Percentiles rank a stretch among this genome's conserved stretches.
phyloP scores from a whole-genome alignment of 23 red algal genomes.

The Rhodosorus marinus region DNA sequence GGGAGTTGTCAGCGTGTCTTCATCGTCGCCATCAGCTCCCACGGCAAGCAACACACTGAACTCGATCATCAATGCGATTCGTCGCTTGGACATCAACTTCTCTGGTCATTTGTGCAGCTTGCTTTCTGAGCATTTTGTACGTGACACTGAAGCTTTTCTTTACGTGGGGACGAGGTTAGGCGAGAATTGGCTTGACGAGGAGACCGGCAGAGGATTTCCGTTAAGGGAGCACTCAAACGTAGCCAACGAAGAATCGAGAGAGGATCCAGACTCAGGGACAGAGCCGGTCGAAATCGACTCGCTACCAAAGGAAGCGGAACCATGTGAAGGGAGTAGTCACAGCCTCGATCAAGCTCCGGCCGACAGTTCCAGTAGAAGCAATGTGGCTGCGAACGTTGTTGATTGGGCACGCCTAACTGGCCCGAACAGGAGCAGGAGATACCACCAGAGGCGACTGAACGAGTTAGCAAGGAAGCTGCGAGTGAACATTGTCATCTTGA shows the following conservation, averaged over 20 bases:
- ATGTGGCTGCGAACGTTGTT: neutral
- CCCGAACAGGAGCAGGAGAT: neutral
- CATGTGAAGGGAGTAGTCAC: neutral
- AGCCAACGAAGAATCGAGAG: no score
- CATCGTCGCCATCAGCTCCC: conserved; percentile 12
- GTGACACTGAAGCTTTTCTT: conserved; percentile 7
- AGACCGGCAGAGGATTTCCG: no score
- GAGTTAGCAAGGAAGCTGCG: conserved; percentile 18
- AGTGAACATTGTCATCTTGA: conserved; percentile 14
- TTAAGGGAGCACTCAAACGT: no score
- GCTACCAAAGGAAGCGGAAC: conserved; percentile 2
- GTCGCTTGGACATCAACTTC: conserved; percentile 1
- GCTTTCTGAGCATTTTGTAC: conserved; percentile 7
- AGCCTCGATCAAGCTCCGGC: neutral
- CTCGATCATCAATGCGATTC: neutral
- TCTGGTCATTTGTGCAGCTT: neutral
- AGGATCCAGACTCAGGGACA: no score
- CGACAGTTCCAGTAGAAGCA: neutral
- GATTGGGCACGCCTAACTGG: neutral
- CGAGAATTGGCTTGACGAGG: no score
- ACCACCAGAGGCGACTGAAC: neutral
- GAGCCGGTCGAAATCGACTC: conserved; percentile 1
- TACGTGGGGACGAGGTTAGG: conserved; percentile 7
- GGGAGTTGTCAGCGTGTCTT: conserved; percentile 3
- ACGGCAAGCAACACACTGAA: neutral